Conservation (phyloP, 306 rosid genomes). For the Citrullus amarus region DNA sequence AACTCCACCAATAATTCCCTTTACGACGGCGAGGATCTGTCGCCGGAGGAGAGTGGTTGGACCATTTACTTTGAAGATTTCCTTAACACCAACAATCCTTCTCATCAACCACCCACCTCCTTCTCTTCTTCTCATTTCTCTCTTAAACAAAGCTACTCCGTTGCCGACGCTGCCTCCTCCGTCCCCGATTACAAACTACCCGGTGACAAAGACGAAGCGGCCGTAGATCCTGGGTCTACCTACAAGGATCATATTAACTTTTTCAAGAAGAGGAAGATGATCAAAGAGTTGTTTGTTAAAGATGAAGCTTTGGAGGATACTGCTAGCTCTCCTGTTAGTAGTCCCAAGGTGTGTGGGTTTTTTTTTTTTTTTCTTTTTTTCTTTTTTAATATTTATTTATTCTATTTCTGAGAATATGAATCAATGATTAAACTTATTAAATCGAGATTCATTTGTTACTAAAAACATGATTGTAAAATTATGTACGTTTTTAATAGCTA, state of each 20-base stretch:
- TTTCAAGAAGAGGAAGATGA: slow-evolving; percentile 39
- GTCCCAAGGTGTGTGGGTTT: slow-evolving; percentile 30
- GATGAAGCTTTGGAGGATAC: slow-evolving; percentile 85
- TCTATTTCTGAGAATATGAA: not conserved
- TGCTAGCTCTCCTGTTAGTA: slow-evolving; percentile 68
- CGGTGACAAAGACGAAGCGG: not conserved
- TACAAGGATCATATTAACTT: slow-evolving; percentile 11
- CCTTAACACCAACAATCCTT: slow-evolving; percentile 8
- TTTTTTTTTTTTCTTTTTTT: too few species aligned
- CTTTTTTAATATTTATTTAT: too few species aligned
- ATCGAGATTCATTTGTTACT: too few species aligned
- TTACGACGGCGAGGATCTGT: slow-evolving; percentile 3
- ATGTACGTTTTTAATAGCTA: too few species aligned
- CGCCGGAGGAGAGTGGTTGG: slow-evolving; percentile 77
- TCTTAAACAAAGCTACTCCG: slow-evolving; percentile 12
- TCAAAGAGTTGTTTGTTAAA: slow-evolving; percentile 19
- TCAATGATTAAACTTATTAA: not conserved
- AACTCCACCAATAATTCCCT: slow-evolving; percentile 6
- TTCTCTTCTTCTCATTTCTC: slow-evolving; percentile 8
- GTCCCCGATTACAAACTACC: slow-evolving; percentile 6
- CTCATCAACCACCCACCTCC: not conserved
- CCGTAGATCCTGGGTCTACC: slow-evolving; percentile 3
- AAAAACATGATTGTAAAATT: too few species aligned
- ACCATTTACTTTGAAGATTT: slow-evolving; percentile 69
- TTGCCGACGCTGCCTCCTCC: slow-evolving; percentile 44